phyloP scores from a whole-genome alignment of 2,329 filamentous ascomycete species.

The Apiospora phragmitis region DNA sequence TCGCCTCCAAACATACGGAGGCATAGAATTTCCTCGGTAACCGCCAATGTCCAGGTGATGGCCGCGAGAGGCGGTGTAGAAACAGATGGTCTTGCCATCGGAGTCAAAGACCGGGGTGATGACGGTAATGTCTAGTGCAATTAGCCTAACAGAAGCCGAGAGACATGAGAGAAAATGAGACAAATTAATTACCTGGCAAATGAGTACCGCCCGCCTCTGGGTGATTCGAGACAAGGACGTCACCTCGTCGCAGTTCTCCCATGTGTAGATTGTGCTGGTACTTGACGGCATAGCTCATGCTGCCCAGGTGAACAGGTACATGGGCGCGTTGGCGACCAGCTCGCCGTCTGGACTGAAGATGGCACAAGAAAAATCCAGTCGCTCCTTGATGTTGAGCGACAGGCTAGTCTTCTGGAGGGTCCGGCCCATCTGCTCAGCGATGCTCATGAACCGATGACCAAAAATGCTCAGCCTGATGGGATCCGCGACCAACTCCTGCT shows the following conservation, averaged over 20 bases:
- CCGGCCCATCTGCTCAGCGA: slow-evolving; percentile 80
- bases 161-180: too few species aligned
- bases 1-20: slow-evolving; percentile 22
- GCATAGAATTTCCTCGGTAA: slow-evolving; percentile 18
- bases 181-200: slow-evolving; percentile 37
- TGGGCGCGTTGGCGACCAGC: slow-evolving; percentile 70
- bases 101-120: slow-evolving; percentile 20
- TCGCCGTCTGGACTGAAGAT: slow-evolving; percentile 72
- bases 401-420: slow-evolving; percentile 76
- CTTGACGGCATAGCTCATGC: slow-evolving; percentile 73
- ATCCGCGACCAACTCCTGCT: slow-evolving; percentile 63
- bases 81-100: slow-evolving; percentile 16
- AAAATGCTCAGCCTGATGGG: slow-evolving; percentile 77
- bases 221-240: slow-evolving; percentile 73
- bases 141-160: too few species aligned
- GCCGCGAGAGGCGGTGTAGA: slow-evolving; percentile 27
- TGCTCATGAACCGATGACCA: slow-evolving; percentile 79
- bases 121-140: slow-evolving; percentile 21
- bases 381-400: slow-evolving; percentile 77
- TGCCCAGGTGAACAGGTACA: slow-evolving; percentile 69
- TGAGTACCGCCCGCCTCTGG: slow-evolving; percentile 22
- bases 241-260: slow-evolving; percentile 69
- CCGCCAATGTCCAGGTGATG: slow-evolving; percentile 38
- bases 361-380: slow-evolving; percentile 78
- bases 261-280: slow-evolving; percentile 70